Evolutionary conservation across 148 eudicot genomes (phyloP), one percentile per base, ranked within the genome.

Genomic region (Persicaria tinctoria): DNA sequence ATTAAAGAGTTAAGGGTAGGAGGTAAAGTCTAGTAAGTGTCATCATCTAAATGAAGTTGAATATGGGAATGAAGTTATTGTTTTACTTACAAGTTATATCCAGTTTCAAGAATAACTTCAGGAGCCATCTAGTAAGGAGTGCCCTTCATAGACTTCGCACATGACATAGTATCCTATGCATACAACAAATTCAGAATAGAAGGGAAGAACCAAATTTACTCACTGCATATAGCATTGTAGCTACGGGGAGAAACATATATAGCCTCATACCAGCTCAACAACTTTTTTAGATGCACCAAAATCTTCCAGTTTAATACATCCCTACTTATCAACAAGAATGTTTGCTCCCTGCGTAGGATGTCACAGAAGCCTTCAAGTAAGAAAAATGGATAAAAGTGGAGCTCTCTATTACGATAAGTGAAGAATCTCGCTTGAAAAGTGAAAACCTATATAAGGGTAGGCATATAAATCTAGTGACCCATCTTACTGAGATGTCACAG

Each of bases 101-200:
- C 97, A 50, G 96, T 95, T 82, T 95, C 97, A 78, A 86, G 87
- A 80, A 95, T 95, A 78, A 95, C 98, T 89, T 95, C 98, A 77
- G 98, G 97, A 85, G 98, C 98, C 98, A 95, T 95, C 98, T 96
- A 95, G 77, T 95, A 92, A 12, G 98, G 91, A 78, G 98, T 95
- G 75, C 97, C 98, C 95, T 92, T 95, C 97, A 95, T 92, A 80
- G 98, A 92, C 79, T 95, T 95, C 51, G 98, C 98, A 76, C 96
- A 97, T 50, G 93, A 92, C 83, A 90, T 85, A 38, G 98, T 95
- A 75, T 93, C 98, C 98, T 95, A 79, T 63, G 44, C 81, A 44
- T 76, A 51, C 60, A 50, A 78, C 6, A 72, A 70, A 71, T 71
- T 55, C 57, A 75, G 74, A 47, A 10, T 32, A 5, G 57, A 53